Percentiles rank a stretch among this genome's conserved stretches.
Evolutionary conservation across 2,329 filamentous ascomycete species (phyloP).

Genomic region (Phaeosphaeriaceae sp.): DNA sequence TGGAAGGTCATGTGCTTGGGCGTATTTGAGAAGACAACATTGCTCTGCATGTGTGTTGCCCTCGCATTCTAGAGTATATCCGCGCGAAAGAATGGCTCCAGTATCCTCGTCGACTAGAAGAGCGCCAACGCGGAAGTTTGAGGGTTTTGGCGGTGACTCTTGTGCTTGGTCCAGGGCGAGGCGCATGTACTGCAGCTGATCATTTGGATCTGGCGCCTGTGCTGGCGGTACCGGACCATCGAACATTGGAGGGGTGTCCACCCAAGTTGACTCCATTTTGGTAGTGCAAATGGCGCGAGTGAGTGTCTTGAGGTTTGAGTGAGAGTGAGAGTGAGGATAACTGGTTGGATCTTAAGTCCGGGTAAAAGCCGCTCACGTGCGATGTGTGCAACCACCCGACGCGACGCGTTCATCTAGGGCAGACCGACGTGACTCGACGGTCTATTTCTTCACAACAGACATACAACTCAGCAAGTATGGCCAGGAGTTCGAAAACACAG

Average conservation of each 20-base stretch:
- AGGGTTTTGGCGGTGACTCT: conserved; percentile 82
- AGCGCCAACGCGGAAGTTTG: conserved; percentile 95
- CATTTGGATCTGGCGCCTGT: conserved; percentile 29
- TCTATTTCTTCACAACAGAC: not conserved
- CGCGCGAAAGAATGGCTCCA: conserved; percentile 74
- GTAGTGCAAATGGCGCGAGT: conserved; percentile 14
- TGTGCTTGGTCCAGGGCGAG: conserved; percentile 78
- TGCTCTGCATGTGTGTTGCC: conserved; percentile 98
- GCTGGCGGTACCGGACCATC: conserved; percentile 27
- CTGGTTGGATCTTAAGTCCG: conserved; percentile 33
- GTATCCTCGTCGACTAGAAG: conserved; percentile 71
- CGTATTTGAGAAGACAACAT: conserved; percentile 82
- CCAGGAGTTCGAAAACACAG: not conserved
- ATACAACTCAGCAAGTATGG: not conserved
- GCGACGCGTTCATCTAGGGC: conserved; percentile 31
- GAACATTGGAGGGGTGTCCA: conserved; percentile 29
- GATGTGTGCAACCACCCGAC: conserved; percentile 6
- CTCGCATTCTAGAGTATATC: conserved; percentile 87
- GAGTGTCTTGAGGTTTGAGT: not conserved
- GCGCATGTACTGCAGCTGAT: conserved; percentile 64
- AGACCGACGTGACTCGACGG: not conserved
- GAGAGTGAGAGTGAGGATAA: conserved; percentile 11
- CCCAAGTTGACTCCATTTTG: conserved; percentile 29
- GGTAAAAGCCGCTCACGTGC: conserved; percentile 9
- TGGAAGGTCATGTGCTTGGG: conserved; percentile 42